Base-by-base conservation (phyloP, 768 basidiomycete genomes). In the Naganishia vaughanmartiniae region DNA sequence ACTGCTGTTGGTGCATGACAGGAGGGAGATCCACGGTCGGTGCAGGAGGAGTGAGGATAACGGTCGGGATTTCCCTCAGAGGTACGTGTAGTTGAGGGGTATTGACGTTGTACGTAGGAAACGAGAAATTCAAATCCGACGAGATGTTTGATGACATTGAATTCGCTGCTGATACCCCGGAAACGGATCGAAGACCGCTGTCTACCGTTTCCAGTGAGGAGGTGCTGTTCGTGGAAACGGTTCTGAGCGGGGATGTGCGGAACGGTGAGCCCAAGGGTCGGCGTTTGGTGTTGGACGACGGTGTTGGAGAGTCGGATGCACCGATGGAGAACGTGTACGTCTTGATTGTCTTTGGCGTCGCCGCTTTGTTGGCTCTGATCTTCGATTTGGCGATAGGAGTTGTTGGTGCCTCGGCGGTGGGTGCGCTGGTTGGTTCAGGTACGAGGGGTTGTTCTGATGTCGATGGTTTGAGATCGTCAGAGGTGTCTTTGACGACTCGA, bases 271-370 rank as follows among this genome's bases (percentile, higher is more conserved):
- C n/a, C 3, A 42, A 42, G 2, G 60, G 39, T 14, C 60, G 42
- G 26, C 39, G 31, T 24, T 24, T 58, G 9, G 2, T 15, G 33
- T 39, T 28, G 12, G 57, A 24, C 39, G 57, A 34, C 39, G 54
- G 31, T 10, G 54, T 14, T 31, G 28, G 2, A 30, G n/a, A 5
- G 33, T 21, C 34, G 14, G 57, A 58, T 17, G 57, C 19, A 21
- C 60, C 60, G 42, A 63, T 19, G 60, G 36, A 31, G 30, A 63
- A 63, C 42, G 36, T 45, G 60, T 63, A 63, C 19, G 42, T 63
- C 60, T 46, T 46, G 60, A 45, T 30, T 17, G 46, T 63, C 28
- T 45, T 42, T 15, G 36, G 39, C 17, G 39, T 63, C 14, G 1
- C 42, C n/a, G n/a, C 24, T 15, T 45, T 63, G 12, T 63, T 30